phyloP scores from a whole-genome alignment of 306 rosid species.

The Trifolium fragiferum region DNA sequence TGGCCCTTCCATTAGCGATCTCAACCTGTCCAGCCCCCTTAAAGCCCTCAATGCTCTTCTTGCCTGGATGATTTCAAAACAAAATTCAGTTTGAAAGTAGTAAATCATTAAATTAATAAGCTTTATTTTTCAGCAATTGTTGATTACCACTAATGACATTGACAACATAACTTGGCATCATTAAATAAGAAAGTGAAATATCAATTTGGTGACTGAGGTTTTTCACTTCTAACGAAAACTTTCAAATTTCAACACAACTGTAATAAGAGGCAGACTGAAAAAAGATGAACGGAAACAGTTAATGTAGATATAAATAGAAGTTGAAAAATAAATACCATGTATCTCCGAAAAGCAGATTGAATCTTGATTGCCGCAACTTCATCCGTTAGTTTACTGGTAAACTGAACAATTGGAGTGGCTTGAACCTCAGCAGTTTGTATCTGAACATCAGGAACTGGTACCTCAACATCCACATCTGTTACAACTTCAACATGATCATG shows the following conservation, averaged over 20 bases:
- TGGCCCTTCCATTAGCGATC: slow-evolving; percentile 76
- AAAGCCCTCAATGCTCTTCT: slow-evolving; percentile 88
- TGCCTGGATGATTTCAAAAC: slow-evolving; percentile 60
- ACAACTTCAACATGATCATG: slow-evolving; percentile 52
- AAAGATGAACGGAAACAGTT: slow-evolving; percentile 8
- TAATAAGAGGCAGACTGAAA: not conserved
- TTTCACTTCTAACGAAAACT: not conserved
- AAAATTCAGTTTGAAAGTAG: slow-evolving; percentile 36
- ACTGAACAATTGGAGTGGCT: slow-evolving; percentile 44
- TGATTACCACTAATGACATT: not conserved
- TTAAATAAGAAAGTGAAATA: slow-evolving; percentile 3
- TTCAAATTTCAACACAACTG: not conserved
- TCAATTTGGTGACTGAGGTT: not conserved
- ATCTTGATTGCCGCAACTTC: slow-evolving; percentile 78
- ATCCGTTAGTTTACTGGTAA: slow-evolving; percentile 58
- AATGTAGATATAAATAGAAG: slow-evolving; percentile 6
- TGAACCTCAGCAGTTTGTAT: slow-evolving; percentile 47
- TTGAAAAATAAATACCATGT: slow-evolving; percentile 62
- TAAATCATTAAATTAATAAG: slow-evolving; percentile 20
- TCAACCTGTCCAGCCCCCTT: slow-evolving; percentile 92
- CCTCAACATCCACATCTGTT: slow-evolving; percentile 42
- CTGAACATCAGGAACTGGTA: slow-evolving; percentile 46
- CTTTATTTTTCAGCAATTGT: slow-evolving; percentile 13
- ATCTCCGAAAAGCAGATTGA: slow-evolving; percentile 92
- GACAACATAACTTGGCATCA: slow-evolving; percentile 1